These are phyloP conservation scores for Pythium sukuiense DNA, from an alignment of 352 stramenopile genomes.

Conservation along the genomic window DNA sequence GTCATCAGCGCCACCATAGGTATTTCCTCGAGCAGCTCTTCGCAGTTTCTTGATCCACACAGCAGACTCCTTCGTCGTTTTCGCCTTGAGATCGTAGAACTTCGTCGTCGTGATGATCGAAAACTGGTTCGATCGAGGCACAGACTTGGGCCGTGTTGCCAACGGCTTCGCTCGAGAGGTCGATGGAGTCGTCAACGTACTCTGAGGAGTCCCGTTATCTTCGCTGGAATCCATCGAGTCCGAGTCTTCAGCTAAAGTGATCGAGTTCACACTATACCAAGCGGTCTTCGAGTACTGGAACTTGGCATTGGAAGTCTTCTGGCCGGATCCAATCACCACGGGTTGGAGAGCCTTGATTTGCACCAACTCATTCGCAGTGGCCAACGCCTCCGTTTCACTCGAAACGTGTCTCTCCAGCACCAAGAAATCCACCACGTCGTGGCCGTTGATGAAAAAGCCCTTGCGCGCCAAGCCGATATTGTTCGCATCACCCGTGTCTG, in stretches of 20 bases:
- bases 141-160: constrained; percentile 25
- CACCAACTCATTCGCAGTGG: constrained; percentile 76
- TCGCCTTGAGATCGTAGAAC: constrained; percentile 84
- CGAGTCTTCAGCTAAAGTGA: constrained; percentile 69
- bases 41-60: constrained; percentile 71
- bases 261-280: constrained; percentile 82
- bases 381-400: constrained; percentile 63
- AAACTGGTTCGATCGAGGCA: constrained; percentile 71
- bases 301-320: constrained; percentile 21
- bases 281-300: constrained; percentile 80
- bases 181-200: constrained; percentile 28
- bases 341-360: constrained; percentile 64
- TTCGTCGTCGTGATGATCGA: constrained; percentile 87
- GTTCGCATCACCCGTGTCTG: constrained; percentile 32
- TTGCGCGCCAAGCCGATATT: constrained; percentile 44
- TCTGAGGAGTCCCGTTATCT: constrained; percentile 29
- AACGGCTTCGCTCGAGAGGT: constrained; percentile 30
- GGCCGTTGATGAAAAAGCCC: constrained; percentile 77
- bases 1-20: constrained; percentile 17
- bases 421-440: constrained; percentile 77
- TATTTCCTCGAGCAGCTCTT: constrained; percentile 48
- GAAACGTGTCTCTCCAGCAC: constrained; percentile 53
- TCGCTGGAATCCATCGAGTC: constrained; percentile 74
- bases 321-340: constrained; percentile 24
- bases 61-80: constrained; percentile 66